Percentiles rank a stretch among this genome's conserved stretches.
Evolutionary conservation across 768 basidiomycete genomes (phyloP).

Genomic region (Boletus barrowsii): DNA sequence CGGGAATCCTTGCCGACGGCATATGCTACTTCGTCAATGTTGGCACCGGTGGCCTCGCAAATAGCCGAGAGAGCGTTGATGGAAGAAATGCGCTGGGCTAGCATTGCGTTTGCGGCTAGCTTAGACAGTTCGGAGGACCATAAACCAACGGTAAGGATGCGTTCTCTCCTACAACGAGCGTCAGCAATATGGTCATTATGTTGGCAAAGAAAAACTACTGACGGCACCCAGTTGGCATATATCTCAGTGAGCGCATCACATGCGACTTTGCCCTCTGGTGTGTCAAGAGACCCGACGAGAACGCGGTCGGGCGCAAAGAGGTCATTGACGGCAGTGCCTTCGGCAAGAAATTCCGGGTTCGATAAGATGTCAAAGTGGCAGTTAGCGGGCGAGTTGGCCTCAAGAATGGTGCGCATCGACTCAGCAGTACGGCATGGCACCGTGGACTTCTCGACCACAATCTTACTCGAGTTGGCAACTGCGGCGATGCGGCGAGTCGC

Average conservation of each 20-base stretch:
- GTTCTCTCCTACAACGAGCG: conserved; percentile 48
- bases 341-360: conserved; percentile 98
- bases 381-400: conserved; percentile 92
- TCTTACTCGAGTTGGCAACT: conserved; percentile 88
- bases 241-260: conserved; percentile 73
- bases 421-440: conserved; percentile 98
- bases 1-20: conserved; percentile 93
- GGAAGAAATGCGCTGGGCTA: conserved; percentile 98
- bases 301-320: conserved; percentile 91
- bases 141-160: conserved; percentile 90
- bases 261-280: conserved; percentile 78
- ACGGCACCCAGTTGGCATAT: conserved; percentile 97
- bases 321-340: conserved; percentile 93
- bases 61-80: conserved; percentile 98
- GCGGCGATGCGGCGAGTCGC: conserved; percentile 95
- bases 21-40: conserved; percentile 95
- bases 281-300: conserved; percentile 93
- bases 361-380: conserved; percentile 97
- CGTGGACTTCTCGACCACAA: conserved; percentile 99
- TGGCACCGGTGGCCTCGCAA: conserved; percentile 97
- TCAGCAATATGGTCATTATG: not conserved
- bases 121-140: conserved; percentile 99
- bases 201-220: conserved; percentile 34
- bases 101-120: conserved; percentile 98
- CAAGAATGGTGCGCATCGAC: conserved; percentile 98